Conservation (phyloP, 2,329 filamentous ascomycete genomes). For the Trichothecium sympodiale region DNA sequence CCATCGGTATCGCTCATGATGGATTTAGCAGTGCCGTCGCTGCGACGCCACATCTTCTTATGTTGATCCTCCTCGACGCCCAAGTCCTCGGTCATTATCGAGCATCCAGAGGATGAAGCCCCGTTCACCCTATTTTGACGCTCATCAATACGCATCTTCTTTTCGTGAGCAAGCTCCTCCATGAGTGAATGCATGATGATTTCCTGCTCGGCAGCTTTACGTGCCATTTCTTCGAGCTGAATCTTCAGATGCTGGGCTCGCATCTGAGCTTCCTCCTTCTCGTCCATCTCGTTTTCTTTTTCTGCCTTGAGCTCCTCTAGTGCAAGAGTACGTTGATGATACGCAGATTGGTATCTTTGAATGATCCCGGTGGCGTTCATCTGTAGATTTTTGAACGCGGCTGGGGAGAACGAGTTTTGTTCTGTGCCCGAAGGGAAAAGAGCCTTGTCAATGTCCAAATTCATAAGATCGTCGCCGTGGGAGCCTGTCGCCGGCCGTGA, state of each 20-base stretch:
- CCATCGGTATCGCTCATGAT: slow-evolving; percentile 38
- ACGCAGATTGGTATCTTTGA: slow-evolving; percentile 45
- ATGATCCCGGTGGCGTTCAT: slow-evolving; percentile 44
- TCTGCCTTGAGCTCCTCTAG: slow-evolving; percentile 41
- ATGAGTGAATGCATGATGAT: slow-evolving; percentile 35
- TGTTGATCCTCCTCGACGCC: slow-evolving; percentile 39
- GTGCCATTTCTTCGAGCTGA: slow-evolving; percentile 50
- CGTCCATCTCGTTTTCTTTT: slow-evolving; percentile 40
- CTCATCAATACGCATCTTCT: slow-evolving; percentile 30
- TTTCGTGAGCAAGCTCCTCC: slow-evolving; percentile 40
- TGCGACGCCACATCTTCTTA: slow-evolving; percentile 29
- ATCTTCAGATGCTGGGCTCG: slow-evolving; percentile 42
- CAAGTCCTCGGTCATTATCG: slow-evolving; percentile 40
- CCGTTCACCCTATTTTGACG: slow-evolving; percentile 15
- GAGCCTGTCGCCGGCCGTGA: slow-evolving; percentile 12
- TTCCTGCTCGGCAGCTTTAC: slow-evolving; percentile 42
- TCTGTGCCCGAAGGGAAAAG: slow-evolving; percentile 37
- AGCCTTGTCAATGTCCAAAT: slow-evolving; percentile 41
- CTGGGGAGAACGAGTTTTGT: slow-evolving; percentile 40
- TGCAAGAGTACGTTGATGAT: slow-evolving; percentile 39
- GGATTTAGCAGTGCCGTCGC: slow-evolving; percentile 31
- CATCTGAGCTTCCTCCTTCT: slow-evolving; percentile 43
- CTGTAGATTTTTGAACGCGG: slow-evolving; percentile 51
- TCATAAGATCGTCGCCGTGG: slow-evolving; percentile 41
- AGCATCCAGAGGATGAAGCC: slow-evolving; percentile 22